These are phyloP conservation scores for Oryza meridionalis DNA, from an alignment of 176 grass and related monocot genomes.

Conservation along the genomic window DNA sequence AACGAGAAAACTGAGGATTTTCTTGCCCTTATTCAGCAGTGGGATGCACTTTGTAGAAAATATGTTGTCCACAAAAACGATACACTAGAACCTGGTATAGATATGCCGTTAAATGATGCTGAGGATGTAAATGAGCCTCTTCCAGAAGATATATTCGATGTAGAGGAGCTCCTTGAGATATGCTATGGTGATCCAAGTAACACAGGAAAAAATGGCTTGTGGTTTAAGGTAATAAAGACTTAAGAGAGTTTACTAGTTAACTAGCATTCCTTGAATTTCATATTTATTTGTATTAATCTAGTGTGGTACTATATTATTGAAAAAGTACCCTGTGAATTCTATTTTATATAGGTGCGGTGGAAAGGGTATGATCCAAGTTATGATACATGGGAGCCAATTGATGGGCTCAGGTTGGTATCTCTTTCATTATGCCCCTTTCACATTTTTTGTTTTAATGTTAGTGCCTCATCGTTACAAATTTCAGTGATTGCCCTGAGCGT, in stretches of 20 bases:
- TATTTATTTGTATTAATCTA: neutral
- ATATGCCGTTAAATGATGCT: constrained; percentile 42
- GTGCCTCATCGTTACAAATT: constrained; percentile 27
- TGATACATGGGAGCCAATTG: constrained; percentile 73
- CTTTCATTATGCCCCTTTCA: neutral
- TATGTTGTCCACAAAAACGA: constrained; percentile 39
- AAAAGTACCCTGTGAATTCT: neutral
- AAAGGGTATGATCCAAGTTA: constrained; percentile 60
- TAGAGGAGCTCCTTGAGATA: constrained; percentile 53
- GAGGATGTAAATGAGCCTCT: constrained; percentile 33
- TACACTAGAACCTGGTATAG: neutral
- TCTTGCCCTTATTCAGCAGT: constrained; percentile 60
- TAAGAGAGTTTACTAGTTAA: too few relatives aligned
- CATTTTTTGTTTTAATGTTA: neutral
- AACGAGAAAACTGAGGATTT: constrained; percentile 79
- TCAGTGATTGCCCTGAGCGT: constrained; percentile 45
- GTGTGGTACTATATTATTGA: neutral
- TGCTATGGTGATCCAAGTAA: constrained; percentile 65
- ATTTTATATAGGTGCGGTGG: constrained; percentile 60
- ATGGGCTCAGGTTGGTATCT: constrained; percentile 57
- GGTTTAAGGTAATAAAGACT: constrained; percentile 57
- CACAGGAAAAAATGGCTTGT: constrained; percentile 47
- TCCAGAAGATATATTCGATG: constrained; percentile 56
- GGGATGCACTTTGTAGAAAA: constrained; percentile 54
- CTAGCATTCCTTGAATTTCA: neutral